These are phyloP conservation scores for Kluyveromyces starmeri DNA, from an alignment of 805 yeast genomes.

Conservation along the genomic window DNA sequence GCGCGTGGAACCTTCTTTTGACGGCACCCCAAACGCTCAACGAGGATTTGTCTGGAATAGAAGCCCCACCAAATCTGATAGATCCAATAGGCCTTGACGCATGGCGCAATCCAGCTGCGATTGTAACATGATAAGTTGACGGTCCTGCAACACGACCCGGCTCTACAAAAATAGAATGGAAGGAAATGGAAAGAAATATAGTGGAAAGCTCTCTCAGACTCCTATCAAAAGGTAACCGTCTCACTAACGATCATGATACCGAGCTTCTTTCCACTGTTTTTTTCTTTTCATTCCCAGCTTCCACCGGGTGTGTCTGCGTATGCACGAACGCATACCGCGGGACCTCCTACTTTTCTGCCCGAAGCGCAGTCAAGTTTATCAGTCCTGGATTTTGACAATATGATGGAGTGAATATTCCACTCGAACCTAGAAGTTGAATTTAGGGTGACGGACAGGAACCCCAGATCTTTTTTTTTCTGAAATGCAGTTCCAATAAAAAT, in stretches of 20 bases:
- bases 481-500: too few species aligned
- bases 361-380: constrained; percentile 30
- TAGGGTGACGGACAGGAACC: too few species aligned
- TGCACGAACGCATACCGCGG: background rate
- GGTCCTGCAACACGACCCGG: background rate
- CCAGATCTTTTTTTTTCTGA: too few species aligned
- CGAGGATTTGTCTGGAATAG: constrained; percentile 14
- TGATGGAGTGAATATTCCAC: constrained; percentile 9
- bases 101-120: constrained; percentile 41
- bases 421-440: too few species aligned
- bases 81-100: constrained; percentile 31
- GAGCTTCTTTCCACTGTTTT: background rate
- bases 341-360: constrained; percentile 17
- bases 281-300: background rate
- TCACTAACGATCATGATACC: background rate
- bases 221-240: background rate
- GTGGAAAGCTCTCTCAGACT: too few species aligned
- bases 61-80: constrained; percentile 1
- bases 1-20: constrained; percentile 9
- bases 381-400: constrained; percentile 21
- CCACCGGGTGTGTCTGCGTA: background rate
- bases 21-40: constrained; percentile 7
- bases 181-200: background rate
- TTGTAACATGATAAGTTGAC: constrained; percentile 18
- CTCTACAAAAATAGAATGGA: background rate